Evolutionary conservation across 441 rosid genomes (phyloP), one percentile per base, ranked within the genome.

Genomic region (Bocquillonia castaneifolia): DNA sequence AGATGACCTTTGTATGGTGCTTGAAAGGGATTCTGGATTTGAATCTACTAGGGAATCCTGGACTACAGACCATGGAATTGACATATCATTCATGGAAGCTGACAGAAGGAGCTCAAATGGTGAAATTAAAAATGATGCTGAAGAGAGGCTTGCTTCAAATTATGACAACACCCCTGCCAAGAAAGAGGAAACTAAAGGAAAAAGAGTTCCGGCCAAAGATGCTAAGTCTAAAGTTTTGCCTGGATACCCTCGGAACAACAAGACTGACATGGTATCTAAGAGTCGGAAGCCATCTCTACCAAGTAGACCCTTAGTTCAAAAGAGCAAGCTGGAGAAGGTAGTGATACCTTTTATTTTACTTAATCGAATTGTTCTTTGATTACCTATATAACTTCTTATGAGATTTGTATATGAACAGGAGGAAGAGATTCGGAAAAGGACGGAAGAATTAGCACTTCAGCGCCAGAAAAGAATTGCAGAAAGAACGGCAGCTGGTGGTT

Each of bases 381-480:
- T 39, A 15, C 23, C 22, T 55, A 63, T 53, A 20, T 44, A 37
- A 6, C 55, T 60, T 58, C 22, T 70, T 45, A 67, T 57, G 10
- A 62, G 34, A 63, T 13, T 22, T 69, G 29, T 63, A 22, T 69
- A 55, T 65, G 65, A 66, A 65, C 83, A 89, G 96, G 96, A 90
- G 79, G 98, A 92, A 70, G 93, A 90, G 72, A 77, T 75, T 53
- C 71, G 95, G 63, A 88, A 79, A 78, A 87, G 79, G 74, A 83
- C 83, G 83, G 93, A 92, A 79, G 89, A 81, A 64, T 63, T 82
- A 68, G 14, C 42, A n/a, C 68, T 88, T 63, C 85, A 84, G 73
- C 85, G 96, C 42, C 96, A 90, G 77, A 85, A 82, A 75, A 87
- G 96, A 76, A 90, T 90, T 36, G 90, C 98, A 0, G 89, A 88